Evolutionary conservation across 2,329 filamentous ascomycete genomes (phyloP).

Genomic region (Fusarium sarcochroum): DNA sequence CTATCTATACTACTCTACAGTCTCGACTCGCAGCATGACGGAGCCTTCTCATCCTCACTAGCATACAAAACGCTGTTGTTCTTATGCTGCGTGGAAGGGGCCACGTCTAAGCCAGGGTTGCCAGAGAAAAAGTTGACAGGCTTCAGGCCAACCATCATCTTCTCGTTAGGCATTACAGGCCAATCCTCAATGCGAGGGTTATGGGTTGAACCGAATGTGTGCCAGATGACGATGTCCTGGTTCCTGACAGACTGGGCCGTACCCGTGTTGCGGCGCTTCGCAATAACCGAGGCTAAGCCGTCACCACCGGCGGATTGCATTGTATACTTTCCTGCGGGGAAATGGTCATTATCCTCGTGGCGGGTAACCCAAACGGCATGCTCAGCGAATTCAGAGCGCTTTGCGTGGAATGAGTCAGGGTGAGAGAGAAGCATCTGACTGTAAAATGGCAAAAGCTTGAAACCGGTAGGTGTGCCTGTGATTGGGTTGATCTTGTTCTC

Average conservation of each 20-base stretch:
- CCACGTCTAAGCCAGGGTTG: slow-evolving; percentile 66
- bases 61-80: slow-evolving; percentile 53
- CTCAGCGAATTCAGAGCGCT: slow-evolving; percentile 59
- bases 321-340: slow-evolving; percentile 59
- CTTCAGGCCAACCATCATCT: slow-evolving; percentile 64
- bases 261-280: slow-evolving; percentile 43
- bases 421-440: slow-evolving; percentile 63
- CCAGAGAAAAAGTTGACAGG: slow-evolving; percentile 68
- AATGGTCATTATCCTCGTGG: slow-evolving; percentile 60
- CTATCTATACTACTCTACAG: background rate
- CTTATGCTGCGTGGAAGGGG: slow-evolving; percentile 55
- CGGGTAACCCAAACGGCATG: slow-evolving; percentile 63
- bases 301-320: slow-evolving; percentile 63
- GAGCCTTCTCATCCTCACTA: background rate
- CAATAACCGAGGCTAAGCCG: slow-evolving; percentile 53
- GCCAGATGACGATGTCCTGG: slow-evolving; percentile 70
- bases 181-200: slow-evolving; percentile 76
- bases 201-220: slow-evolving; percentile 73
- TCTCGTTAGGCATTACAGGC: slow-evolving; percentile 77
- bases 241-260: slow-evolving; percentile 58
- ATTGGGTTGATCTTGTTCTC: slow-evolving; percentile 58
- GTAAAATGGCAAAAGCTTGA: slow-evolving; percentile 60
- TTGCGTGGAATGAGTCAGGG: slow-evolving; percentile 56
- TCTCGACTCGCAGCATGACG: background rate
- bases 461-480: slow-evolving; percentile 61